Conservation (phyloP, 306 rosid genomes). For the Vigna hirtella region DNA sequence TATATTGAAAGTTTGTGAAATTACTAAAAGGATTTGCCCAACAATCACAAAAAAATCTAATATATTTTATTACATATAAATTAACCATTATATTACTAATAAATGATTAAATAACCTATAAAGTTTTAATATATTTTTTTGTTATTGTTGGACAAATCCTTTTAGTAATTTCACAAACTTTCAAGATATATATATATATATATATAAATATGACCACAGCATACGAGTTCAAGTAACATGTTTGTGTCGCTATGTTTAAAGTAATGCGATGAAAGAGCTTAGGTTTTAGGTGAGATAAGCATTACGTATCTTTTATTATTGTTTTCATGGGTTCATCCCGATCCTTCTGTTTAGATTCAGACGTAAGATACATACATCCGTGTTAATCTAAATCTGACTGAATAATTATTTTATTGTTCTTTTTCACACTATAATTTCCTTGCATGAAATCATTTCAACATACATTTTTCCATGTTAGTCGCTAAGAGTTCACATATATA, state of each 20-base stretch:
- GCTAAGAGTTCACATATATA: constrained; percentile 10
- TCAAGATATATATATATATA: no score
- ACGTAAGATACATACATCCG: background rate
- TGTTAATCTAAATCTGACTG: background rate
- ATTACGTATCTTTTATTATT: constrained; percentile 1
- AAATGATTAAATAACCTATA: no score
- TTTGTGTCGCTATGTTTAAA: background rate
- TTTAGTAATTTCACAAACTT: no score
- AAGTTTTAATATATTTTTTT: no score
- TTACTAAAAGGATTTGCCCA: no score
- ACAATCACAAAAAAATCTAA: no score
- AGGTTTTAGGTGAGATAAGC: constrained; percentile 35
- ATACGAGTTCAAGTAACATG: no score
- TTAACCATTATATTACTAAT: no score
- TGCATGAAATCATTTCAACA: constrained; percentile 31
- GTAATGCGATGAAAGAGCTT: background rate
- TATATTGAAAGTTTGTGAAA: no score
- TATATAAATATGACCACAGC: no score
- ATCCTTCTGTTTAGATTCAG: background rate
- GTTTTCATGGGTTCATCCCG: background rate
- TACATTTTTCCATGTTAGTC: background rate
- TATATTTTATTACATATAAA: no score
- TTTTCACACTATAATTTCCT: background rate
- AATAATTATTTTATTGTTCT: background rate
- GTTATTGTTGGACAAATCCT: no score